phyloP scores from a whole-genome alignment of 331 rosid genomes.

The Phaseolus coccineus region DNA sequence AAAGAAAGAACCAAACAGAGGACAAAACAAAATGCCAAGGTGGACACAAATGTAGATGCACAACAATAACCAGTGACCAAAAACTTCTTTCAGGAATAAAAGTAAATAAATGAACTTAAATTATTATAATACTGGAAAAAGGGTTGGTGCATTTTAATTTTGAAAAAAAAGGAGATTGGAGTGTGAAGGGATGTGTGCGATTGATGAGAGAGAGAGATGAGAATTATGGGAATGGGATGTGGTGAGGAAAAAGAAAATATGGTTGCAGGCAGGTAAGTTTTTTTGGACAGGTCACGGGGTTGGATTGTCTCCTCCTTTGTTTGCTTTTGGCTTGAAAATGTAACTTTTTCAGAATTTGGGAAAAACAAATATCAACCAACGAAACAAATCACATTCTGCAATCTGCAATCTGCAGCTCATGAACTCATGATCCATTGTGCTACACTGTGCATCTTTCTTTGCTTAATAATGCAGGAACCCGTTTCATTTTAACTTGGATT shows the following conservation, averaged over 20 bases:
- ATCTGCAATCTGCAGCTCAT: slow-evolving; percentile 38
- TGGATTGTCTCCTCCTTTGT: slow-evolving; percentile 71
- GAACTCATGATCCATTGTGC: slow-evolving; percentile 48
- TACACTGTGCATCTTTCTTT: slow-evolving; percentile 43
- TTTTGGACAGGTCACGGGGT: slow-evolving; percentile 93
- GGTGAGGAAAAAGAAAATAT: slow-evolving; percentile 8
- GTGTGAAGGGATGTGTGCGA: slow-evolving; percentile 54
- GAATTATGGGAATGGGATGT: slow-evolving; percentile 47
- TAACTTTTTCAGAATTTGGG: slow-evolving; percentile 44
- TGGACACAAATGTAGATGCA: slow-evolving; percentile 70
- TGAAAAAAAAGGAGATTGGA: slow-evolving; percentile 50
- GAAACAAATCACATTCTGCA: slow-evolving; percentile 58
- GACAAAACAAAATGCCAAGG: slow-evolving; percentile 69
- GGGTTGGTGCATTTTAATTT: background rate
- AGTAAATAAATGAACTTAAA: background rate
- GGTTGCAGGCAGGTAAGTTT: slow-evolving; percentile 54
- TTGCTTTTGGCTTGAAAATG: slow-evolving; percentile 64
- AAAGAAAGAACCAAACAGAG: slow-evolving; percentile 62
- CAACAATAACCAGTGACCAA: slow-evolving; percentile 44
- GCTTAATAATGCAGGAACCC: too few species aligned
- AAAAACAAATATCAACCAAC: slow-evolving; percentile 24
- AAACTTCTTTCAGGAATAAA: background rate
- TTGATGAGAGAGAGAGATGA: slow-evolving; percentile 56
- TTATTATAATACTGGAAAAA: background rate
- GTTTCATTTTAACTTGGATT: too few species aligned